Conservation (phyloP, 1,284 basidiomycete genomes). For the Tylopilus sp. region DNA sequence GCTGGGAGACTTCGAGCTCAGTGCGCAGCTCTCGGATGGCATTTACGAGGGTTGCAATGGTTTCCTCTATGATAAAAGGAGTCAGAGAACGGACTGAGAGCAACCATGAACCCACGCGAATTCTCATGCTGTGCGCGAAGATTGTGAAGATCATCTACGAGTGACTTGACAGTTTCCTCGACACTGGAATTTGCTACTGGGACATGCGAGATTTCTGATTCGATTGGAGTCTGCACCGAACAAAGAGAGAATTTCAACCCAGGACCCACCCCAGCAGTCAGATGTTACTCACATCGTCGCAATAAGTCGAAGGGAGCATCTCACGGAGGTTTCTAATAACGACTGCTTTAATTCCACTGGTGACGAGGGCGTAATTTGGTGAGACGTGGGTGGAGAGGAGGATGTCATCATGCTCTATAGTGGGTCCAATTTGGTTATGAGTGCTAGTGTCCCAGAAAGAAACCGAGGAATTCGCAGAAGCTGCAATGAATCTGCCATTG, state of each 20-base stretch:
- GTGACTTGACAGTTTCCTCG: slow-evolving; percentile 10
- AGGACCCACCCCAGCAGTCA: not conserved
- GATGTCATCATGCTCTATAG: slow-evolving; percentile 11
- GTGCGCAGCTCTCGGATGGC: slow-evolving; percentile 16
- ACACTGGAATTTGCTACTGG: not conserved
- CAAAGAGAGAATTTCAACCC: not conserved
- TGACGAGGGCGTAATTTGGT: slow-evolving; percentile 16
- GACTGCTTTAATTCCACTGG: slow-evolving; percentile 2
- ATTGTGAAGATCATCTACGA: slow-evolving; percentile 2
- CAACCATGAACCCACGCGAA: slow-evolving; percentile 10
- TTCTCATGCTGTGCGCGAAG: slow-evolving; percentile 17
- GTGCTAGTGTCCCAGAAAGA: slow-evolving; percentile 28
- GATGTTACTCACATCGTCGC: slow-evolving; percentile 12
- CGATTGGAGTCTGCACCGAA: slow-evolving; percentile 1
- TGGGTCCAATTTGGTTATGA: slow-evolving; percentile 14
- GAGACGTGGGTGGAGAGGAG: slow-evolving; percentile 16
- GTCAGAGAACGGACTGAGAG: not conserved
- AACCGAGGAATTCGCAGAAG: slow-evolving; percentile 8
- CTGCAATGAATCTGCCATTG: slow-evolving; percentile 21
- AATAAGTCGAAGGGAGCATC: slow-evolving; percentile 12
- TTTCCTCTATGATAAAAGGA: slow-evolving; percentile 4
- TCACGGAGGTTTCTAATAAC: slow-evolving; percentile 10
- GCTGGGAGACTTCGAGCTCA: slow-evolving; percentile 7
- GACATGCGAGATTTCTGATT: not conserved
- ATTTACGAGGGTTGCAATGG: slow-evolving; percentile 12